Percentiles rank a stretch among this genome's conserved stretches.
Conservation (phyloP, 139 green algal species). For the Chlamydomonas sphaeroides region DNA sequence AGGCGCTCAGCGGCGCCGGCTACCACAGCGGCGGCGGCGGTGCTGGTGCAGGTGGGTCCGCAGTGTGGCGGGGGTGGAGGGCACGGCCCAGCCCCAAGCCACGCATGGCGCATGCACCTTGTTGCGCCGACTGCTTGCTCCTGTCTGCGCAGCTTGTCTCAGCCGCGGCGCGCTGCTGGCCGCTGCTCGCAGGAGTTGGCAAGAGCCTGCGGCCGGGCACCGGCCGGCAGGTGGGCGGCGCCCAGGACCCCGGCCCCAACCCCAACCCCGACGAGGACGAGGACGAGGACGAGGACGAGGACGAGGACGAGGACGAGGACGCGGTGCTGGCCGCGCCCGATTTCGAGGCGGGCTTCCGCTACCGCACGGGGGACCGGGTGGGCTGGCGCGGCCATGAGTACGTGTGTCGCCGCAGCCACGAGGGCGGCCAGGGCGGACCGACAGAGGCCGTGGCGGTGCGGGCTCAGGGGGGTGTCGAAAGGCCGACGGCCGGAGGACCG, state of each 20-base stretch:
- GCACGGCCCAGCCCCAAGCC: neutral
- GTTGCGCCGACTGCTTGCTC: neutral
- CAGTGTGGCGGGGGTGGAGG: neutral
- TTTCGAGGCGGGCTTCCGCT: neutral
- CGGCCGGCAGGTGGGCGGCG: no score
- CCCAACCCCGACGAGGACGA: no score
- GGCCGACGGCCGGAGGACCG: no score
- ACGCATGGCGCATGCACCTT: no score
- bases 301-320: neutral
- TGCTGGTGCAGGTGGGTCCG: neutral
- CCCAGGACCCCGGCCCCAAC: no score
- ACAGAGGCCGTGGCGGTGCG: neutral
- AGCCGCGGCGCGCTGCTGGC: no score
- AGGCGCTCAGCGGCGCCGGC: neutral
- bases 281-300: neutral
- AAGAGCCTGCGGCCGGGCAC: no score
- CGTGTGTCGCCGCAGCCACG: slow-evolving; percentile 3
- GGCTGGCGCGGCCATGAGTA: neutral
- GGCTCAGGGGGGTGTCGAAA: neutral
- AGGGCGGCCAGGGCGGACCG: neutral
- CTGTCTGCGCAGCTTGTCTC: neutral
- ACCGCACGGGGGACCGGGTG: neutral
- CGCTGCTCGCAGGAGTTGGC: no score
- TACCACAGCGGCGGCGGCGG: neutral
- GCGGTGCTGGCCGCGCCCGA: neutral